Conservation (phyloP, 257 asterid species). For the Leptodermis oblonga region DNA sequence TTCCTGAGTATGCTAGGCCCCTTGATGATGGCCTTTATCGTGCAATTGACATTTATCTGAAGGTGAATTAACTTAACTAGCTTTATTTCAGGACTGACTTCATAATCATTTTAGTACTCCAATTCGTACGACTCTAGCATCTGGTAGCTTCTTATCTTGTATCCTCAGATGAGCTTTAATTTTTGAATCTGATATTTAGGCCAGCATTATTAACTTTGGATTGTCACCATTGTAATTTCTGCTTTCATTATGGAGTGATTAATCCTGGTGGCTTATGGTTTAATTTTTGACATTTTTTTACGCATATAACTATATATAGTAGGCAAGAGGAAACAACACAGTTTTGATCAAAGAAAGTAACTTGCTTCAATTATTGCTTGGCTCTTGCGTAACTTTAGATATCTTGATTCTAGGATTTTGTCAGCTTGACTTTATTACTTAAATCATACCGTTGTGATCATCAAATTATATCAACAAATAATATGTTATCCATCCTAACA, state of each 20-base stretch:
- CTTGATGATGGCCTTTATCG: constrained; percentile 97
- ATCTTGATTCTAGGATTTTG: not conserved
- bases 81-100: not conserved
- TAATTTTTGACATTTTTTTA: not conserved
- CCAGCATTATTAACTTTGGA: not conserved
- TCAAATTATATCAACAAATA: not conserved
- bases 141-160: not conserved
- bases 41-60: constrained; percentile 82
- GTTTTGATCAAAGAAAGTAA: too few species aligned
- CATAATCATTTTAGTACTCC: not conserved
- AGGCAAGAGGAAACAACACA: not conserved
- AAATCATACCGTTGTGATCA: not conserved
- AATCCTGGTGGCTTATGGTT: not conserved
- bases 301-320: not conserved
- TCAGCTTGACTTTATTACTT: not conserved
- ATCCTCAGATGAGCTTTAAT: not conserved
- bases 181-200: not conserved
- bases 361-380: too few species aligned
- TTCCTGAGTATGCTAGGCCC: constrained; percentile 92
- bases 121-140: not conserved
- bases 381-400: too few species aligned
- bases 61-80: constrained; percentile 41
- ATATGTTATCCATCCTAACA: not conserved
- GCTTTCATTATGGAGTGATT: not conserved
- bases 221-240: not conserved